Evolutionary conservation across 371 early-diverging fungal species (phyloP).

Genomic region (Mucor saturninus): DNA sequence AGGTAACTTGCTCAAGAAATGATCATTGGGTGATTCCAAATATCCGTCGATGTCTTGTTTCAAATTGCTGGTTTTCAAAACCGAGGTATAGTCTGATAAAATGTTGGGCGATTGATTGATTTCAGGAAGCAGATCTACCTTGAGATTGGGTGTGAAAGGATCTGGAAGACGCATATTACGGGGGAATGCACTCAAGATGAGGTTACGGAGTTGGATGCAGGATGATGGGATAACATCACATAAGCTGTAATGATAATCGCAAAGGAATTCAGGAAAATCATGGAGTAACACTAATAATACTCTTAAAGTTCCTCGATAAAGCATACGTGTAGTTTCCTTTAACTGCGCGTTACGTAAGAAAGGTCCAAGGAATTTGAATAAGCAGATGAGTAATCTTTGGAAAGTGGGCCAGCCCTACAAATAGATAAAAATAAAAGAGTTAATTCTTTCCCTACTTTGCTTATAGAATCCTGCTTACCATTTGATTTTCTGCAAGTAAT

Average conservation of each 20-base stretch:
- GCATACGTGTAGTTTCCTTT: constrained; percentile 76
- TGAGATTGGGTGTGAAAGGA: constrained; percentile 94
- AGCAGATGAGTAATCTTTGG: constrained; percentile 77
- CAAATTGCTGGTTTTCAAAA: constrained; percentile 58
- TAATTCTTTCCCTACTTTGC: too few species aligned
- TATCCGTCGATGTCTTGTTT: constrained; percentile 78
- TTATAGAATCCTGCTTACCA: constrained; percentile 31
- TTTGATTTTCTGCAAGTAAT: constrained; percentile 73
- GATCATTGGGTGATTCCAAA: constrained; percentile 33
- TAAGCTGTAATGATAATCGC: constrained; percentile 91
- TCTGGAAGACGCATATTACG: constrained; percentile 95
- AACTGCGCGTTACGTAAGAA: constrained; percentile 75
- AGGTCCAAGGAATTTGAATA: constrained; percentile 88
- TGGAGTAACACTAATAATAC: constrained; percentile 92
- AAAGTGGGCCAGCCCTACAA: constrained; percentile 86
- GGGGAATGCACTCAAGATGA: constrained; percentile 96
- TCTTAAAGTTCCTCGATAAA: constrained; percentile 92
- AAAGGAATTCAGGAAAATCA: constrained; percentile 97
- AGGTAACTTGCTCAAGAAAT: constrained; percentile 6
- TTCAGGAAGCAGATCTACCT: constrained; percentile 89
- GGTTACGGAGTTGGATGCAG: constrained; percentile 94
- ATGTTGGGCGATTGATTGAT: constrained; percentile 84
- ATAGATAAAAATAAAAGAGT: constrained; percentile 6
- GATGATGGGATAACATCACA: constrained; percentile 92
- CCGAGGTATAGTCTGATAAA: constrained; percentile 79